These are phyloP conservation scores for Odonthalia washingtoniensis DNA, from an alignment of 31 red algal species.

Conservation along the genomic window DNA sequence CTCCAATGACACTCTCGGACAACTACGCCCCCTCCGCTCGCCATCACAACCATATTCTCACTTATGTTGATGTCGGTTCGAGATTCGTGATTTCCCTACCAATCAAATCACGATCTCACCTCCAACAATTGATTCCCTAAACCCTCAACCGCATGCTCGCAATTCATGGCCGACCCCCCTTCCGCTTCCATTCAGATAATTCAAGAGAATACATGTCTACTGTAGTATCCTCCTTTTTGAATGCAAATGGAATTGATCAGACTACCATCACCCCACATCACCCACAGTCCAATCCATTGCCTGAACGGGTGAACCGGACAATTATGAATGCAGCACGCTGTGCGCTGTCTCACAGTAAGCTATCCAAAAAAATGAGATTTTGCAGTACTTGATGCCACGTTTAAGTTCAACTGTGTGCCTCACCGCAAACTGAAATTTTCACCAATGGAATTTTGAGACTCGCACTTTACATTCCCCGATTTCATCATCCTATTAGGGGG, in stretches of 20 bases:
- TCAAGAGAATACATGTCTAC: background rate
- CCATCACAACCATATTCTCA: background rate
- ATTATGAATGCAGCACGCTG: background rate
- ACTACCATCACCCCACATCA: background rate
- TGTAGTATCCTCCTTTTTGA: background rate
- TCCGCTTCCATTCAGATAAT: background rate
- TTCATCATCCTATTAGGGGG: background rate
- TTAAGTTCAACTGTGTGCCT: background rate
- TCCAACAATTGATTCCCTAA: background rate
- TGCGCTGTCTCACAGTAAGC: background rate
- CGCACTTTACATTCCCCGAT: background rate
- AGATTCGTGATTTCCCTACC: background rate
- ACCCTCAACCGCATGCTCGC: background rate
- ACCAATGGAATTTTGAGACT: too few relatives aligned
- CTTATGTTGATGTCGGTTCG: too few relatives aligned
- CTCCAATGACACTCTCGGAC: background rate
- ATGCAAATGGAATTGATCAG: background rate
- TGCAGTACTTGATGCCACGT: background rate
- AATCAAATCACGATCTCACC: too few relatives aligned
- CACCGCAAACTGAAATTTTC: background rate
- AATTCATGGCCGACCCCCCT: background rate
- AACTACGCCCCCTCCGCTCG: too few relatives aligned
- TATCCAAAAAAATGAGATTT: background rate
- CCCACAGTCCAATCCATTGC: background rate
- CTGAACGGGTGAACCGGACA: background rate